Conservation (phyloP, 2,329 filamentous ascomycete species). For the Aspergillus melleus region DNA sequence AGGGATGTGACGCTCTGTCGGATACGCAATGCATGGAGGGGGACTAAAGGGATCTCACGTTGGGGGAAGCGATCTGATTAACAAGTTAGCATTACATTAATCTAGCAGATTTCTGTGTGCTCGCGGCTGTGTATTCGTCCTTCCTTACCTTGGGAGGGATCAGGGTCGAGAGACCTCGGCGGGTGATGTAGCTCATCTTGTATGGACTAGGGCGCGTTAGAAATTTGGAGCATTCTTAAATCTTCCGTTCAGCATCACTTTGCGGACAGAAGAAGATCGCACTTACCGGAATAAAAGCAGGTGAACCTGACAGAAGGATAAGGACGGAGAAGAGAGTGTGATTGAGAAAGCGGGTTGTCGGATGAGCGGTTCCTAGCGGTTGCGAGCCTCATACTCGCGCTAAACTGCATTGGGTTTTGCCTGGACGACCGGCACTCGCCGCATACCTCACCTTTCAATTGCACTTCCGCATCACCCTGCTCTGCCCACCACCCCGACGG, state of each 20-base stretch:
- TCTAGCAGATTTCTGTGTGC: constrained; percentile 8
- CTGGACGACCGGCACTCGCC: constrained; percentile 33
- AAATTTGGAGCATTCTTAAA: constrained; percentile 4
- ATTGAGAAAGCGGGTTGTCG: constrained; percentile 38
- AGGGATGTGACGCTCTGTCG: constrained; percentile 16
- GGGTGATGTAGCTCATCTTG: constrained; percentile 91
- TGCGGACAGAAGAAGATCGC: background rate
- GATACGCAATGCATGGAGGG: constrained; percentile 10
- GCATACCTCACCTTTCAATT: constrained; percentile 32
- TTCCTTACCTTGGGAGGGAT: constrained; percentile 93
- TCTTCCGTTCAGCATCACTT: background rate
- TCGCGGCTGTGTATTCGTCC: constrained; percentile 24
- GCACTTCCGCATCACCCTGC: constrained; percentile 32
- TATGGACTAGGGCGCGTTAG: constrained; percentile 33
- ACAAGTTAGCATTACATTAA: constrained; percentile 40
- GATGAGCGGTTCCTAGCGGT: constrained; percentile 29
- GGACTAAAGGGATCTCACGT: constrained; percentile 29
- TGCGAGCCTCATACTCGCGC: constrained; percentile 28
- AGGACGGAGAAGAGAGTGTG: constrained; percentile 36
- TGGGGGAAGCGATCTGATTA: constrained; percentile 40
- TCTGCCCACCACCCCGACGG: constrained; percentile 17
- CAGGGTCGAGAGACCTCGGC: constrained; percentile 93
- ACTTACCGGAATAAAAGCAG: constrained; percentile 37
- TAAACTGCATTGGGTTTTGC: constrained; percentile 37
- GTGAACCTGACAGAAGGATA: constrained; percentile 33